Evolutionary conservation across 441 rosid species (phyloP), one percentile per base, ranked within the genome.

Genomic region (Breynia disticha): DNA sequence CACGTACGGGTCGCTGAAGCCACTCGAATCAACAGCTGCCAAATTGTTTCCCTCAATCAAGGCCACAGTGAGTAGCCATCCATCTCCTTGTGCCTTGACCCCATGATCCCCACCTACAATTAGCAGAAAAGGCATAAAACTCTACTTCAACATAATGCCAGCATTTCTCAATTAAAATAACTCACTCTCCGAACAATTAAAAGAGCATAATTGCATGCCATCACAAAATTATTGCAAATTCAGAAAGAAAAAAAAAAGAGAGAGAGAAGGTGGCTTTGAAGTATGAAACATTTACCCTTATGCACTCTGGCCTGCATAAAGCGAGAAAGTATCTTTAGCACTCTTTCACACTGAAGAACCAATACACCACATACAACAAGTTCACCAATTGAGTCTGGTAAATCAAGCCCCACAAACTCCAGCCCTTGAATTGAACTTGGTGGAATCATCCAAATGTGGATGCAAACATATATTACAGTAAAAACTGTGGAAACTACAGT

Each of bases 321-420:
- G 49, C 95, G 87, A 12, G 95, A 88, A 64, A 91, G 63, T 42
- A 84, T 54, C 50, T 65, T 59, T 66, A 82, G 72, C 17, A 78
- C 80, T 68, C 95, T 70, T 68, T 88, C 77, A 46, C 76, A 79
- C 61, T 86, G 98, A 71, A 91, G 97, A 67, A 84, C 90, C 52
- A 91, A 71, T 52, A 86, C 67, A 57, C 86, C 86, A 54, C 94
- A 73, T 55, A 86, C 94, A 69, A 91, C 76, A 48, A 91, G 70
- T 70, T 91, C 97, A 56, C 97, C 96, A 52, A 88, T 22, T 22
- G 98, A 91, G 76, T 91, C 98, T n/a, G 97, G 98, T 54, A 91
- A 69, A 67, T 91, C 98, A 63, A 91, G 87, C 69, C 97, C 95
- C 51, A 74, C 77, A 78, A 91, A 88, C 71, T 88, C 98, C 39